phyloP scores from a whole-genome alignment of 106 monocot genomes.

The Ottelia alismoides region DNA sequence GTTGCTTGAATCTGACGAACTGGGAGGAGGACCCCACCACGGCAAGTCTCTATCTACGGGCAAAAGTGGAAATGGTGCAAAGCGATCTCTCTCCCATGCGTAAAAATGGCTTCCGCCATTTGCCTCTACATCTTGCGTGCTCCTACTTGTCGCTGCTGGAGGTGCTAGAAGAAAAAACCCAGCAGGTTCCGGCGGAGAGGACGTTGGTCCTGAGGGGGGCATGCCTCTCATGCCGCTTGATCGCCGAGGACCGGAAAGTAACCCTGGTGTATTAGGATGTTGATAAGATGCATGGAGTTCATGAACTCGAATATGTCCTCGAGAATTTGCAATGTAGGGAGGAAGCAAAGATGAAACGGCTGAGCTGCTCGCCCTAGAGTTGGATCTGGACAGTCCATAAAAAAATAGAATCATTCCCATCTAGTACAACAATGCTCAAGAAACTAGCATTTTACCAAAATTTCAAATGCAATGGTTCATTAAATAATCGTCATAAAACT shows the following conservation, averaged over 20 bases:
- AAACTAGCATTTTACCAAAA: no score
- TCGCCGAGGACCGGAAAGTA: slow-evolving; percentile 10
- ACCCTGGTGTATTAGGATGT: slow-evolving; percentile 8
- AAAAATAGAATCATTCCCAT: no score
- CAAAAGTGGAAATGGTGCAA: slow-evolving; percentile 30
- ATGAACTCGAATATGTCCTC: slow-evolving; percentile 6
- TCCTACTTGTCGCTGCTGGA: slow-evolving; percentile 5
- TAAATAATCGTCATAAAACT: no score
- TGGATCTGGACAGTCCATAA: slow-evolving; percentile 23
- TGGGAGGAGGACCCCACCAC: slow-evolving; percentile 20
- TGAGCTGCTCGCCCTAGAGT: slow-evolving; percentile 24
- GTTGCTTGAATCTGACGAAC: slow-evolving; percentile 14
- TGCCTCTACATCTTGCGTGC: slow-evolving; percentile 16
- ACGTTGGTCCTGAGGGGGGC: slow-evolving; percentile 10
- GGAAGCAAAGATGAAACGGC: slow-evolving; percentile 24
- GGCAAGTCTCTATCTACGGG: slow-evolving; percentile 22
- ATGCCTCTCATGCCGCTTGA: slow-evolving; percentile 6
- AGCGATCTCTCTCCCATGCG: slow-evolving; percentile 36
- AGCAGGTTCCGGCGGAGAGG: slow-evolving; percentile 7
- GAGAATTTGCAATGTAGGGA: slow-evolving; percentile 22
- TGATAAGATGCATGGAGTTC: slow-evolving; percentile 15
- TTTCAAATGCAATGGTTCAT: no score
- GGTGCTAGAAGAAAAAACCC: slow-evolving; percentile 26
- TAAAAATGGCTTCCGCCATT: slow-evolving; percentile 26
- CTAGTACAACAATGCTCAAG: no score